phyloP scores from a whole-genome alignment of 345 rosid species.

The Brassica cretica region DNA sequence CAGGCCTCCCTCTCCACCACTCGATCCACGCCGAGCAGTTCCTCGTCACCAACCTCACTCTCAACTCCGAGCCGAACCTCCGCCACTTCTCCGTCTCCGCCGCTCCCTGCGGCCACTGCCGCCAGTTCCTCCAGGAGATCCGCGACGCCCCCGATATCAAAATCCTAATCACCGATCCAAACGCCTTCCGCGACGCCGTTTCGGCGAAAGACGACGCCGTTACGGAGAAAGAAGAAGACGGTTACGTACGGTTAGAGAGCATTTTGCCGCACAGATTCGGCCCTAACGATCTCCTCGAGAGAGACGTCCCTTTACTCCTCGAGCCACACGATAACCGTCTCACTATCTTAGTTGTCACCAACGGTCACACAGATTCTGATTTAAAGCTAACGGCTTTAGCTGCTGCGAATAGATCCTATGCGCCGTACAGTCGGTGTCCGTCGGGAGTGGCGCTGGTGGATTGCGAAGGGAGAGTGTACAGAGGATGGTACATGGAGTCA shows the following conservation, averaged over 20 bases:
- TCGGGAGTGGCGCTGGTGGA: constrained; percentile 1
- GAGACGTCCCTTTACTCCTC: constrained; percentile 61
- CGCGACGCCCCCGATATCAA: constrained; percentile 52
- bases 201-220: neutral
- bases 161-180: constrained; percentile 37
- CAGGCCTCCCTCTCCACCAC: constrained; percentile 81
- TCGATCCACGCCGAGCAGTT: constrained; percentile 93
- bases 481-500: neutral
- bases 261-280: constrained; percentile 78
- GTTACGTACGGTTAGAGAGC: constrained; percentile 45
- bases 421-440: neutral
- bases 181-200: constrained; percentile 12
- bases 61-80: constrained; percentile 59
- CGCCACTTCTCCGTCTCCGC: constrained; percentile 60
- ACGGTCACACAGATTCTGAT: constrained; percentile 7
- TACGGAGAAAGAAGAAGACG: neutral
- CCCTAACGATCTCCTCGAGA: constrained; percentile 61
- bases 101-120: constrained; percentile 97
- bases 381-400: constrained; percentile 36
- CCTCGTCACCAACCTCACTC: constrained; percentile 71
- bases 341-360: constrained; percentile 25
- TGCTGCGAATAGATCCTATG: neutral
- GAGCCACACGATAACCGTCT: constrained; percentile 59
- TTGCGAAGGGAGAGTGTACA: neutral
- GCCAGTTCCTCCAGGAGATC: constrained; percentile 83